Evolutionary conservation across 1,139 yeast genomes (phyloP).

Genomic region (Suhomyces maxii): DNA sequence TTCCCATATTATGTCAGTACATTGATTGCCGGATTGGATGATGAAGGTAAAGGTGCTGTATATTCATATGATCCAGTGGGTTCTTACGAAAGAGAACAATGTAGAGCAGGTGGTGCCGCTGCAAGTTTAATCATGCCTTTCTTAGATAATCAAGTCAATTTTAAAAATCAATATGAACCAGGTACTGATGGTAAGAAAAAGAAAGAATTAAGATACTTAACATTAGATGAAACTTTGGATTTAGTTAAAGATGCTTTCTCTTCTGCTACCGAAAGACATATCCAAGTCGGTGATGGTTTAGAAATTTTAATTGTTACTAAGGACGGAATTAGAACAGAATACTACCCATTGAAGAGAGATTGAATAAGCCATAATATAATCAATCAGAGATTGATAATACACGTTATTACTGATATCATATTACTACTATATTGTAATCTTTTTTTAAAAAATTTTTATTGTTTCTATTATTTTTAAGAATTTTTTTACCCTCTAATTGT

Average conservation of each 20-base stretch:
- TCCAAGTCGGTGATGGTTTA: conserved; percentile 95
- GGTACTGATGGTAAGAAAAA: conserved; percentile 66
- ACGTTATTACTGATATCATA: too few species aligned
- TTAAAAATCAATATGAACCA: conserved; percentile 88
- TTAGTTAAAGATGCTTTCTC: conserved; percentile 91
- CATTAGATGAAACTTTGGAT: conserved; percentile 80
- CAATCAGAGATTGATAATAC: background rate
- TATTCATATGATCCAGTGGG: conserved; percentile 98
- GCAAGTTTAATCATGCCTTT: conserved; percentile 96
- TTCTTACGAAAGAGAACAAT: conserved; percentile 94
- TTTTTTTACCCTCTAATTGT: too few species aligned
- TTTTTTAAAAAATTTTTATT: too few species aligned
- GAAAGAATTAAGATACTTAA: conserved; percentile 60
- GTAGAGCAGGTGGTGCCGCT: conserved; percentile 98
- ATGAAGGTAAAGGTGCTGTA: conserved; percentile 91
- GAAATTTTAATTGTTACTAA: conserved; percentile 89
- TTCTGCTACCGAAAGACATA: conserved; percentile 97
- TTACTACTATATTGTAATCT: too few species aligned
- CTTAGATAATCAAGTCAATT: conserved; percentile 93
- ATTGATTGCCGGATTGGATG: conserved; percentile 91
- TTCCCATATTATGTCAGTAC: conserved; percentile 98
- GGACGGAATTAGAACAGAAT: conserved; percentile 85
- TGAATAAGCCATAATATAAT: conserved; percentile 25
- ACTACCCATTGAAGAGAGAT: conserved; percentile 86
- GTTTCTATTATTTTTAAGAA: too few species aligned